A percentile compares a stretch with the other conserved stretches of the same genome.
phyloP scores from a whole-genome alignment of 371 early-diverging fungal genomes.

The Synchytrium microbalum region DNA sequence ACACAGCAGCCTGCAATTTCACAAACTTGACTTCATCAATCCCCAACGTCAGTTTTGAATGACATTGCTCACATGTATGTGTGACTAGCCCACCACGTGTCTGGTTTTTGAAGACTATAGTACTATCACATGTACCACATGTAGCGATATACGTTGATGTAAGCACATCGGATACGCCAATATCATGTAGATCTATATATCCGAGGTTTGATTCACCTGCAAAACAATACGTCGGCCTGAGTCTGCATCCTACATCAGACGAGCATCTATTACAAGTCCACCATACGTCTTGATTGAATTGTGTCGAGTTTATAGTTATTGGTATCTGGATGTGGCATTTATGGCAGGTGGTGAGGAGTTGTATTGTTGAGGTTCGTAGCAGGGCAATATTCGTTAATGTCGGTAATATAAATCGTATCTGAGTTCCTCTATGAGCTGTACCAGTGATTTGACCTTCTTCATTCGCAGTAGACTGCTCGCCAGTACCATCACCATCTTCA shows the following conservation, averaged over 20 bases:
- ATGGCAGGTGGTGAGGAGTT: conserved; percentile 59
- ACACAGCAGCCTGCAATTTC: conserved; percentile 8
- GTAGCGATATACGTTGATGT: conserved; percentile 56
- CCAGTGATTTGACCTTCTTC: background rate
- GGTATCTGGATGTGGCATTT: conserved; percentile 29
- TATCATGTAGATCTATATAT: conserved; percentile 62
- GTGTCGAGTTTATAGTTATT: conserved; percentile 11
- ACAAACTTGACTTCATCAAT: conserved; percentile 29
- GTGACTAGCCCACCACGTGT: conserved; percentile 13
- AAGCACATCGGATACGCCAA: conserved; percentile 57
- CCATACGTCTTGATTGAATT: conserved; percentile 35
- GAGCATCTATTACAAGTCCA: conserved; percentile 57
- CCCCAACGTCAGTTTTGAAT: conserved; percentile 15
- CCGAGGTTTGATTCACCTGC: conserved; percentile 42
- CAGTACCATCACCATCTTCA: conserved; percentile 16
- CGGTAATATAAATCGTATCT: conserved; percentile 55
- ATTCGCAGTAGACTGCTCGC: conserved; percentile 12
- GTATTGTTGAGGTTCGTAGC: conserved; percentile 50
- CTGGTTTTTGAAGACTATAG: conserved; percentile 11
- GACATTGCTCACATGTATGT: conserved; percentile 20
- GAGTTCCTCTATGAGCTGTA: conserved; percentile 47
- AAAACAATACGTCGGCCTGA: conserved; percentile 52
- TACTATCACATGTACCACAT: conserved; percentile 40
- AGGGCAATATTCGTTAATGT: conserved; percentile 54
- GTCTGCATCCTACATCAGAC: conserved; percentile 50